Evolutionary conservation across 306 rosid species (phyloP), one percentile per base, ranked within the genome.

Genomic region (cucumber (Cucumis sativus)): DNA sequence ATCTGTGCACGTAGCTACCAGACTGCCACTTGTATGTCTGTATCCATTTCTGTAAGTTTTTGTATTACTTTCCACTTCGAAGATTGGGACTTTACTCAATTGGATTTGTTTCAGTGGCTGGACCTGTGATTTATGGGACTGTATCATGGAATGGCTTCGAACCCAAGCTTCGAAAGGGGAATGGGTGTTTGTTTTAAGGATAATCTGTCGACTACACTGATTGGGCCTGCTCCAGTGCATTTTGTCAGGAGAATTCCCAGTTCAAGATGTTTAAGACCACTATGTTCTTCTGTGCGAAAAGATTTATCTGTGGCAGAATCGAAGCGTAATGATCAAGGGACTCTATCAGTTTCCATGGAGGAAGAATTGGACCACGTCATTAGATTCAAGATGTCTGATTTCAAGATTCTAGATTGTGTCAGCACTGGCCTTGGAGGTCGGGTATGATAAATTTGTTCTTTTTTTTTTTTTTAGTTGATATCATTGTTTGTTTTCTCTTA

Each of bases 371-470:
- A 82, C 71, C 97, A 95, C 85, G 97, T 92, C 78, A 85, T 83
- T 6, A 84, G 84, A 84, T 95, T 95, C 89, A 88, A 84, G 84
- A 92, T 89, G 75, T 89, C 97, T 8, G 96, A 95, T 81, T 95
- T 92, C 59, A 85, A 88, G 74, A 80, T 90, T 78, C 87, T 90
- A 6, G 84, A 89, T 79, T 62, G 33, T 61, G 84, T 95, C 80
- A 92, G 98, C 84, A 72, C 85, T 60, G 98, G 97, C 88, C 97
- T 87, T 47, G 96, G 96, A n/a, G 97, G 97, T 77, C 87, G 97
- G 97, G 98, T 95, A 92, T 74, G 97, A 23, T n/a, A 40, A 55
- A 30, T 58, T 18, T 79, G 79, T 75, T 76, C 65, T 4, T 59
- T 82, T 72, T 74, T 4, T 62, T 66, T 16, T 11, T 39, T 8